Evolutionary conservation across 108 stramenopile species (phyloP).

Genomic region (Nannochloropsis salina): DNA sequence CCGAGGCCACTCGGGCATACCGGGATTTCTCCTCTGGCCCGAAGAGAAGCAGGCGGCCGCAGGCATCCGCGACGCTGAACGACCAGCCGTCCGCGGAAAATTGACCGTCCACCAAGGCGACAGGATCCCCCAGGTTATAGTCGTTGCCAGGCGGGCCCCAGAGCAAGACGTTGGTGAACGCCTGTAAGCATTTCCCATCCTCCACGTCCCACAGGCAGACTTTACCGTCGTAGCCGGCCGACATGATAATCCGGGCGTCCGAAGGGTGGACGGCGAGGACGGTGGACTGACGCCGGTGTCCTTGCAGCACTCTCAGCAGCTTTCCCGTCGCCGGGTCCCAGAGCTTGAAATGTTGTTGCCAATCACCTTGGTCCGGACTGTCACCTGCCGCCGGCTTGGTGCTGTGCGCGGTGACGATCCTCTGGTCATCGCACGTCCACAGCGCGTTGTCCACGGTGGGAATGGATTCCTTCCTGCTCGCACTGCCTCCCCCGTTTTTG

Average conservation of each 20-base stretch:
- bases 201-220: slow-evolving; percentile 47
- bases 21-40: neutral
- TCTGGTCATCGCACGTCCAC: slow-evolving; percentile 49
- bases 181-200: neutral
- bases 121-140: slow-evolving; percentile 21
- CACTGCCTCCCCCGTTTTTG: slow-evolving; percentile 2
- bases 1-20: slow-evolving; percentile 25
- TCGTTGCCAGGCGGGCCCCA: slow-evolving; percentile 28
- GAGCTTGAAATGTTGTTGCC: slow-evolving; percentile 24
- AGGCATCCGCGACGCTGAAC: slow-evolving; percentile 38
- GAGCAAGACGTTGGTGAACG: slow-evolving; percentile 31
- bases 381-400: neutral
- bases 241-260: slow-evolving; percentile 27
- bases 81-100: slow-evolving; percentile 40
- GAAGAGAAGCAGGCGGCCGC: neutral
- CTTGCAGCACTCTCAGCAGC: slow-evolving; percentile 27
- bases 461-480: slow-evolving; percentile 19
- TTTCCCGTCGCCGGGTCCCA: slow-evolving; percentile 46
- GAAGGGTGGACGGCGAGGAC: slow-evolving; percentile 41
- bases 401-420: slow-evolving; percentile 44
- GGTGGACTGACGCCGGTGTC: neutral
- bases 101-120: slow-evolving; percentile 34
- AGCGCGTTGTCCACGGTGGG: slow-evolving; percentile 31
- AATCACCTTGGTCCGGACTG: neutral
- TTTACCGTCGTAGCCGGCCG: slow-evolving; percentile 43